These are phyloP conservation scores for Trichoderma atroviride DNA, from an alignment of 2,329 filamentous ascomycete genomes.

Conservation along the genomic window DNA sequence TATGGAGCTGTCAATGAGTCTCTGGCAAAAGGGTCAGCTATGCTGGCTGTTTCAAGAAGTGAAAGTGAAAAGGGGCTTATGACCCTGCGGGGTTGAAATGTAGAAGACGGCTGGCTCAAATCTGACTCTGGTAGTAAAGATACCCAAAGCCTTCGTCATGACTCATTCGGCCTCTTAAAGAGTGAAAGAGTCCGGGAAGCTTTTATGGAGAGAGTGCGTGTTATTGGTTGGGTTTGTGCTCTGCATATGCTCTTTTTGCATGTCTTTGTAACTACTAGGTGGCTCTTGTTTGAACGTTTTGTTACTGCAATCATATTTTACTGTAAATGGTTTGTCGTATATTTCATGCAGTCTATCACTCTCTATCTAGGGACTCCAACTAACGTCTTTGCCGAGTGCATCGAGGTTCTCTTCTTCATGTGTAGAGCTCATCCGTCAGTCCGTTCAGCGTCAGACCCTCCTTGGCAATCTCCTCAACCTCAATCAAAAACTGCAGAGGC, in stretches of 20 bases:
- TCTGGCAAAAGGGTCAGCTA: background rate
- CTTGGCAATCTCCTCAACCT: constrained; percentile 81
- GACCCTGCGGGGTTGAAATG: background rate
- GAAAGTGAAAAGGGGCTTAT: background rate
- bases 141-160: background rate
- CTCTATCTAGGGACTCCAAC: background rate
- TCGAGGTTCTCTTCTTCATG: constrained; percentile 36
- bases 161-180: constrained; percentile 1
- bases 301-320: constrained; percentile 6
- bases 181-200: background rate
- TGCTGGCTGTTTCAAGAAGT: no score
- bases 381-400: background rate
- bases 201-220: background rate
- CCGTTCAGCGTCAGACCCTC: constrained; percentile 73
- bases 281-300: background rate
- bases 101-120: background rate
- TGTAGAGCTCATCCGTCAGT: constrained; percentile 74
- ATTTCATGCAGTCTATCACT: background rate
- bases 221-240: background rate
- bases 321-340: background rate
- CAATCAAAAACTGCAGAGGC: constrained; percentile 83
- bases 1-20: background rate
- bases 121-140: background rate
- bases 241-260: background rate
- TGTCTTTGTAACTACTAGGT: background rate